Evolutionary conservation across 306 rosid genomes (phyloP).

Genomic region (Fragaria vesca): DNA sequence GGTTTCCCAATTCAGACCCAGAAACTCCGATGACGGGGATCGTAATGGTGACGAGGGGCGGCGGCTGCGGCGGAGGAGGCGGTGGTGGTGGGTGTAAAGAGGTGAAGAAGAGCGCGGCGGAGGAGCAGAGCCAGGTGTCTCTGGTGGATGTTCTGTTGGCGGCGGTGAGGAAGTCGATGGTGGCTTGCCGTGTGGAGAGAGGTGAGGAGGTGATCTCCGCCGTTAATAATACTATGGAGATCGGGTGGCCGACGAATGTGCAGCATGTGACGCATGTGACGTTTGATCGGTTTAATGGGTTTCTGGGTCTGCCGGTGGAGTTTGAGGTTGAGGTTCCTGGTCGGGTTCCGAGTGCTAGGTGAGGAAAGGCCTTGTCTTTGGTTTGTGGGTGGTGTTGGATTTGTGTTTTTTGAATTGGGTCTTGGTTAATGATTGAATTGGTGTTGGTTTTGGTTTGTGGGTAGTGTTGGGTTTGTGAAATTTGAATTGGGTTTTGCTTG

Average conservation of each 20-base stretch:
- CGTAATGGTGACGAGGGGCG: constrained; percentile 68
- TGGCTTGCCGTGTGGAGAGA: constrained; percentile 66
- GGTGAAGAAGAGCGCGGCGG: constrained; percentile 36
- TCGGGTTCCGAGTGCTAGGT: constrained; percentile 98
- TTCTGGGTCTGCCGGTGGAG: constrained; percentile 86
- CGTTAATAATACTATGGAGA: constrained; percentile 62
- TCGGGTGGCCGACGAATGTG: constrained; percentile 93
- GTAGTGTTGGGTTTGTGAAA: not conserved
- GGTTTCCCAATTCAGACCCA: not conserved
- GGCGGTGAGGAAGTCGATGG: constrained; percentile 88
- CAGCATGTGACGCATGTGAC: constrained; percentile 85
- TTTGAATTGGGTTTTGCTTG: constrained; percentile 14
- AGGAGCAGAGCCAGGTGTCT: constrained; percentile 66
- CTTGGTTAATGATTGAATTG: constrained; percentile 6
- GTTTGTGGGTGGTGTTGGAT: not conserved
- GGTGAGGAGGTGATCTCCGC: constrained; percentile 66
- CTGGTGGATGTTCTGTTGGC: constrained; percentile 52
- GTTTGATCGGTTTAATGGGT: constrained; percentile 89
- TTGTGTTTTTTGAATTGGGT: constrained; percentile 14
- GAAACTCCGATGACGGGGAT: constrained; percentile 54
- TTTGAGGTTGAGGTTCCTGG: constrained; percentile 80
- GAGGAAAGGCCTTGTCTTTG: not conserved
- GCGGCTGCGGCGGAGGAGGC: constrained; percentile 60
- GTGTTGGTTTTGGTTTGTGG: not conserved
- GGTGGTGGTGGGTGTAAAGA: constrained; percentile 16